Conservation (phyloP, 2,329 filamentous ascomycete genomes). For the Colletotrichum caudatum region DNA sequence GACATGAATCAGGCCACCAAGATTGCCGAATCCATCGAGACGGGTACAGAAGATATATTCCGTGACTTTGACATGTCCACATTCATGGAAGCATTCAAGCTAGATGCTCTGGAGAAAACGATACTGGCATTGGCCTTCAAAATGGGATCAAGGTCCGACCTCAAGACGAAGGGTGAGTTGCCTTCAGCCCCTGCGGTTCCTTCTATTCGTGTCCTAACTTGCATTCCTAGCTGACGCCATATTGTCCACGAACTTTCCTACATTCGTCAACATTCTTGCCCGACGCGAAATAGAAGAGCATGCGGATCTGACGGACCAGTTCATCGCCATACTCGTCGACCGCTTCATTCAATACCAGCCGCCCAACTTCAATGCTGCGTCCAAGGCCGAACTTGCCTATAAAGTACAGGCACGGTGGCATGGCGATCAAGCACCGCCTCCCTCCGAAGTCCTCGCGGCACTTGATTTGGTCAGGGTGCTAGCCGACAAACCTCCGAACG, state of each 20-base stretch:
- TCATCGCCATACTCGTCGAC: slow-evolving; percentile 85
- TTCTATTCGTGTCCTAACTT: slow-evolving; percentile 60
- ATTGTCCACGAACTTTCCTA: slow-evolving; percentile 80
- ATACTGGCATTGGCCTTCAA: slow-evolving; percentile 91
- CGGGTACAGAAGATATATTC: slow-evolving; percentile 90
- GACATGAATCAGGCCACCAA: slow-evolving; percentile 87
- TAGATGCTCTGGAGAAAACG: slow-evolving; percentile 89
- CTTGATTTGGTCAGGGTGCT: slow-evolving; percentile 77
- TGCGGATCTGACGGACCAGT: slow-evolving; percentile 74
- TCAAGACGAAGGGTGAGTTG: slow-evolving; percentile 86
- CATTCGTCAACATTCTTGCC: slow-evolving; percentile 82
- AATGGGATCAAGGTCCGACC: slow-evolving; percentile 79
- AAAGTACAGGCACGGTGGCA: slow-evolving; percentile 77
- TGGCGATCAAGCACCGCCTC: slow-evolving; percentile 69
- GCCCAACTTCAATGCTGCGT: slow-evolving; percentile 83
- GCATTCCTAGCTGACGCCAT: slow-evolving; percentile 82
- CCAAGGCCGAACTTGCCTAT: slow-evolving; percentile 75
- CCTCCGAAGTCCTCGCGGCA: slow-evolving; percentile 76
- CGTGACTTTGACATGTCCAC: slow-evolving; percentile 95
- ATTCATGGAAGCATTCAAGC: slow-evolving; percentile 95
- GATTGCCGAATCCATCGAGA: slow-evolving; percentile 94
- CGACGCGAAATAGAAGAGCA: slow-evolving; percentile 72
- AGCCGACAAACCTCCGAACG: slow-evolving; percentile 67
- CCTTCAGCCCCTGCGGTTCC: slow-evolving; percentile 22
- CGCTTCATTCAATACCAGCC: slow-evolving; percentile 89